A percentile compares a stretch with the other conserved stretches of the same genome.
These are phyloP conservation scores for Pneumocystis murina DNA, from an alignment of 1,139 yeast genomes.

Conservation along the genomic window DNA sequence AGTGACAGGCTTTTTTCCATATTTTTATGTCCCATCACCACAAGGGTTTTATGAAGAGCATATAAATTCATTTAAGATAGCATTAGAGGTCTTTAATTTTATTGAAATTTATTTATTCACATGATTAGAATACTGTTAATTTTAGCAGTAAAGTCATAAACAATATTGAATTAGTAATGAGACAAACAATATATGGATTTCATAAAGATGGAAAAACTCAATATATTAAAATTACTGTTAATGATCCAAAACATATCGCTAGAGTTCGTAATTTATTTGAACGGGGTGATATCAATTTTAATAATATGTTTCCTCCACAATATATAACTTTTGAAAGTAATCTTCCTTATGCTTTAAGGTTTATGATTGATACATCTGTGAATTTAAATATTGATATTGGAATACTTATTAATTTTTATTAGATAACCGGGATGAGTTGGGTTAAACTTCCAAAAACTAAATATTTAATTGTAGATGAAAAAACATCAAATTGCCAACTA, in stretches of 20 bases:
- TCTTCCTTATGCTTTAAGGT: conserved; percentile 64
- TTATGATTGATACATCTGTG: conserved; percentile 82
- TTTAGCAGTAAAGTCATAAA: conserved; percentile 35
- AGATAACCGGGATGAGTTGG: conserved; percentile 88
- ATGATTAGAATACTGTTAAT: conserved; percentile 12
- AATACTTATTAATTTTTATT: conserved; percentile 14
- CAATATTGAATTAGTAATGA: conserved; percentile 46
- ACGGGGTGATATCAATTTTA: conserved; percentile 59
- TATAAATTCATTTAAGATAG: conserved; percentile 6
- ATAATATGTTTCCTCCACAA: conserved; percentile 24
- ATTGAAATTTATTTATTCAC: neutral
- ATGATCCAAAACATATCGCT: conserved; percentile 50
- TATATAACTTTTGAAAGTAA: conserved; percentile 66
- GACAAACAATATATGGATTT: conserved; percentile 90
- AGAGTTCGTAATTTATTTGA: conserved; percentile 68
- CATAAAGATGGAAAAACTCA: conserved; percentile 65
- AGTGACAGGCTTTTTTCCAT: conserved; percentile 78
- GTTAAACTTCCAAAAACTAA: conserved; percentile 67
- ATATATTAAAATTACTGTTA: conserved; percentile 57
- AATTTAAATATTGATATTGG: neutral
- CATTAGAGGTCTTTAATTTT: conserved; percentile 1
- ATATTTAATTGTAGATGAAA: conserved; percentile 36
- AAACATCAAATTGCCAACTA: conserved; percentile 66
- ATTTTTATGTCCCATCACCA: conserved; percentile 87
- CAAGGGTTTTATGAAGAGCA: conserved; percentile 44